Evolutionary conservation across 2,329 filamentous ascomycete species (phyloP), one percentile per base, ranked within the genome.

Genomic region (Blumeria hordei): DNA sequence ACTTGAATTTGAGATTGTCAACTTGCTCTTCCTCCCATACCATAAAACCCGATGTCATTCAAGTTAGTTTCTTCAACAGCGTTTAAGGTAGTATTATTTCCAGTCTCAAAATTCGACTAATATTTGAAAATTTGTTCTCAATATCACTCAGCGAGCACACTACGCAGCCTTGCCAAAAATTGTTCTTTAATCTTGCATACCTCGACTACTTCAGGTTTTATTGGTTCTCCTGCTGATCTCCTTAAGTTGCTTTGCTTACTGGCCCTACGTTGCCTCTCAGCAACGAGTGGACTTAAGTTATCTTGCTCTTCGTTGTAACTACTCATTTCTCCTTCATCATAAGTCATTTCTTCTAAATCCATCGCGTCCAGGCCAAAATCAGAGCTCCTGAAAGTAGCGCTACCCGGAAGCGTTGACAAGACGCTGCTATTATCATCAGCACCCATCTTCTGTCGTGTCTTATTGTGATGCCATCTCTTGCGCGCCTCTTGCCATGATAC

Each of bases 401-500:
- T 78, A 8, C 74, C 76, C 6, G 74, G 73, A 54, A 70, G 67
- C 56, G 74, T 67, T 32, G 73, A 72, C 16, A 69, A 68, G 54
- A 70, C 71, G 9, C 66, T 66, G 6, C 73, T 72, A 6, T 66
- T 73, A 3, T 80, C 80, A 63, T 90, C 88, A 1, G 87, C 88
- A 0, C 92, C 92, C 92, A 98, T 96, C 74, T 98, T 98, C 71
- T 96, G 92, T 55, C 88, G 74, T 8, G 92, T 98, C 74, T 98
- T 98, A 69, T 94, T 87, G 58, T 90, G 81, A 66, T 98, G 92
- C 92, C 92, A 98, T 70, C 90, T 90, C 74, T 98, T 96, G 55
- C 92, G 75, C 44, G 86, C 85, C 65, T 88, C 86, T 67, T 98
- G 92, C 92, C 92, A 98, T 51, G 81, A 74, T 61, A 98, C 92